Conservation (phyloP, 148 eudicot genomes). For the Amaranthus cruentus region DNA sequence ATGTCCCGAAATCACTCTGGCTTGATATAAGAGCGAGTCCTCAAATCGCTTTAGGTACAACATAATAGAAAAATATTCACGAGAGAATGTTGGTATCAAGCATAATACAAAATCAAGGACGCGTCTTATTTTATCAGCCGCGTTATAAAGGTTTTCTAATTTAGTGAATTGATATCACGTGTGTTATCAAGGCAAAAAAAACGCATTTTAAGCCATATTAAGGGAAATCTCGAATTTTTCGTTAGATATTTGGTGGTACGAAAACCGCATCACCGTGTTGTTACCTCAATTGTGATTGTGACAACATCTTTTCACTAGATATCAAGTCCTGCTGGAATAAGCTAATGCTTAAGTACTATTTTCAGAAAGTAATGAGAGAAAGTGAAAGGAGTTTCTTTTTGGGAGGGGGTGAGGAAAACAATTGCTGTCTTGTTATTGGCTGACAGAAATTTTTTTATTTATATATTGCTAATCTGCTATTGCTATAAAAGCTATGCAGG, state of each 20-base stretch:
- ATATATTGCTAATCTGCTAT: background rate
- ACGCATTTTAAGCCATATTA: too few relatives aligned
- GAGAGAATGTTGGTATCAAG: constrained; percentile 1
- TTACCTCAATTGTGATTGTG: too few relatives aligned
- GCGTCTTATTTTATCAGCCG: too few relatives aligned
- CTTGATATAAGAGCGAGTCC: background rate
- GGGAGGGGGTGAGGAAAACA: background rate
- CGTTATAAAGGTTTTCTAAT: too few relatives aligned
- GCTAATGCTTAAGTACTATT: background rate
- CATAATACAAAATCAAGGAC: background rate
- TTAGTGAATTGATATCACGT: too few relatives aligned
- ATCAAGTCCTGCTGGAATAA: constrained; percentile 5
- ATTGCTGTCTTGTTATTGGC: constrained; percentile 23
- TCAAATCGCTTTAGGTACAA: background rate
- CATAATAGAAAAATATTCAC: background rate
- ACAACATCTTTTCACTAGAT: background rate
- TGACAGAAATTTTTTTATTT: constrained; percentile 19
- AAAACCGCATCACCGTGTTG: too few relatives aligned
- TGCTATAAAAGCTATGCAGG: constrained; percentile 28
- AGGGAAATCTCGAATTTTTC: too few relatives aligned
- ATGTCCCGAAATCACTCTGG: constrained; percentile 9
- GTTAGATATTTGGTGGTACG: too few relatives aligned
- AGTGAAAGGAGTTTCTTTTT: background rate
- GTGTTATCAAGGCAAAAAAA: too few relatives aligned
- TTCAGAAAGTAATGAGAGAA: background rate